These are phyloP conservation scores for Sechiopsis laciniata DNA, from an alignment of 306 rosid species.

Conservation along the genomic window DNA sequence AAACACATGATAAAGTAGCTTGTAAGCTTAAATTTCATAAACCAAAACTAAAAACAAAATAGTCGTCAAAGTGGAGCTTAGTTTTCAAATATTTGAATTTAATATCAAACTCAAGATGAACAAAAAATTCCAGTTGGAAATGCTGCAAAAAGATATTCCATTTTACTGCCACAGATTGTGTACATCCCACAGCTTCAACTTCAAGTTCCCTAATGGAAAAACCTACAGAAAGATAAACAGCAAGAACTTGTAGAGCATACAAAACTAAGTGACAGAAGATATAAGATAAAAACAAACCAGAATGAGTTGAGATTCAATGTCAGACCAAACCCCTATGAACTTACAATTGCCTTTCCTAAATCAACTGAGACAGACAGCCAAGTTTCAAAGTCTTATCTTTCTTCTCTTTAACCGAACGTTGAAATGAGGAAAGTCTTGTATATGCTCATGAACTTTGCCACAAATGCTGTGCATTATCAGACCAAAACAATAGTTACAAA, in stretches of 20 bases:
- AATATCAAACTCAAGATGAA: no score
- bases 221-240: conserved; percentile 1
- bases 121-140: not conserved
- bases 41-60: no score
- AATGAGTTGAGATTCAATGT: no score
- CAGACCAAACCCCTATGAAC: no score
- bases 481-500: not conserved
- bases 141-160: not conserved
- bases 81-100: no score
- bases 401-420: conserved; percentile 57
- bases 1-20: no score
- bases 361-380: not conserved
- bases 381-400: not conserved
- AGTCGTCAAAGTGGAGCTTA: no score
- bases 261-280: not conserved
- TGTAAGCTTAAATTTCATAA: no score
- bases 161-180: conserved; percentile 1
- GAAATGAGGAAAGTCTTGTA: conserved; percentile 77
- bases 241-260: not conserved
- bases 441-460: conserved; percentile 91
- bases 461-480: conserved; percentile 54
- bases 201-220: not conserved
- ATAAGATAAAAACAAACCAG: not conserved
- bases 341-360: not conserved
- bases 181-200: no score